Evolutionary conservation across 73 alveolate species (phyloP).

Genomic region (Blepharisma japonicum): DNA sequence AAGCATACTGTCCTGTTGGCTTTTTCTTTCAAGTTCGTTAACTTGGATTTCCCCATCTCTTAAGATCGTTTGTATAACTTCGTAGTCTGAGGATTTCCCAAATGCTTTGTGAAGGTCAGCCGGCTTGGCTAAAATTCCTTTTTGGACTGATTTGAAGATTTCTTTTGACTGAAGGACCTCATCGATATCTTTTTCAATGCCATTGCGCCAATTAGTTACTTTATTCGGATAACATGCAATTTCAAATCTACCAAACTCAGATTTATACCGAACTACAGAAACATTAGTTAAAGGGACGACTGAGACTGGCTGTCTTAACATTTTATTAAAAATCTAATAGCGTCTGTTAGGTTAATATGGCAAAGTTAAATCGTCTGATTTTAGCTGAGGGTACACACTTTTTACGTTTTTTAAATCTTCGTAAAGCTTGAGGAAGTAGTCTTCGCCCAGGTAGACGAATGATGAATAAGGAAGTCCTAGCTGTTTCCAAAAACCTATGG

Average conservation of each 20-base stretch:
- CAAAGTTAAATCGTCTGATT: not conserved
- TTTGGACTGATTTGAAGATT: constrained; percentile 88
- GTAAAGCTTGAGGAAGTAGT: not conserved
- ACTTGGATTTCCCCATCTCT: constrained; percentile 94
- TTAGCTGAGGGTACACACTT: not conserved
- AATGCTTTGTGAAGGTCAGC: constrained; percentile 78
- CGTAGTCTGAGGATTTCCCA: constrained; percentile 73
- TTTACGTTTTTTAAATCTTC: not conserved
- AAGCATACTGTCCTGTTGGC: constrained; percentile 53
- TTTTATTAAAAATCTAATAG: constrained; percentile 19
- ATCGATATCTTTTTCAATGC: constrained; percentile 83
- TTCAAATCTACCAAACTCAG: constrained; percentile 75
- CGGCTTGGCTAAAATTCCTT: constrained; percentile 93
- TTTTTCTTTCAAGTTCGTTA: constrained; percentile 79
- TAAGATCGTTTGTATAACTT: constrained; percentile 79
- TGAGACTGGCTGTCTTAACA: constrained; percentile 66
- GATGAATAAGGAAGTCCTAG: not conserved
- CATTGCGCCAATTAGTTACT: constrained; percentile 88
- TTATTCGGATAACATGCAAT: constrained; percentile 96
- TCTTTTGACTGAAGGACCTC: constrained; percentile 93
- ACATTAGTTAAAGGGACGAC: constrained; percentile 81
- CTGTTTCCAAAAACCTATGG: not conserved
- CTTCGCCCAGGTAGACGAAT: constrained; percentile 24
- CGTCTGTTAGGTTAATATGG: not conserved
- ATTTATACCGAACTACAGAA: constrained; percentile 72